Conservation (phyloP, 1,139 yeast species). For the Pichia sp. region DNA sequence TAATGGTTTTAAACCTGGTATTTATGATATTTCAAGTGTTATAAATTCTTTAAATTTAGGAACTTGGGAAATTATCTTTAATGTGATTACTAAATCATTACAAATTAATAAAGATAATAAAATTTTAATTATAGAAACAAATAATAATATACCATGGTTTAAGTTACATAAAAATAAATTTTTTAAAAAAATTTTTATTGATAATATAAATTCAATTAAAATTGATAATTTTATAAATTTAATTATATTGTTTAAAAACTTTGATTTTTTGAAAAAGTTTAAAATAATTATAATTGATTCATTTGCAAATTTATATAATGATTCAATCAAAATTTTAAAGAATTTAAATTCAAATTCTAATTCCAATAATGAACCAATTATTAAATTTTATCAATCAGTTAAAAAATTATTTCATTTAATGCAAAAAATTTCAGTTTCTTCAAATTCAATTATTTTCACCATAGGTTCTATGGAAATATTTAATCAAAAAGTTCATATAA, state of each 20-base stretch:
- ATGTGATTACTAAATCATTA: slow-evolving; percentile 13
- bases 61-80: slow-evolving; percentile 23
- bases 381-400: slow-evolving; percentile 9
- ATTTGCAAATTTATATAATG: slow-evolving; percentile 21
- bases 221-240: slow-evolving; percentile 19
- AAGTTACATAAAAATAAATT: slow-evolving; percentile 13
- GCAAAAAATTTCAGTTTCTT: background rate
- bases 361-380: slow-evolving; percentile 8
- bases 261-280: slow-evolving; percentile 11
- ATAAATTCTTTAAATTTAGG: slow-evolving; percentile 22
- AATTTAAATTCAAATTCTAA: background rate
- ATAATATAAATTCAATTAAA: slow-evolving; percentile 12
- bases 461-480: slow-evolving; percentile 25
- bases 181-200: slow-evolving; percentile 2
- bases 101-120: background rate
- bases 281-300: slow-evolving; percentile 25
- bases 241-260: slow-evolving; percentile 18
- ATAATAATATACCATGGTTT: slow-evolving; percentile 24
- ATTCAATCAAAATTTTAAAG: background rate
- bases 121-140: slow-evolving; percentile 14
- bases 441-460: slow-evolving; percentile 18
- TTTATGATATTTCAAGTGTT: slow-evolving; percentile 24
- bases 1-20: slow-evolving; percentile 19
- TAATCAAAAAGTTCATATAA: slow-evolving; percentile 17
- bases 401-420: slow-evolving; percentile 7